Evolutionary conservation across 495 filamentous ascomycete genomes (phyloP), one percentile per base, ranked within the genome.

Genomic region (Neurospora tetraspora): DNA sequence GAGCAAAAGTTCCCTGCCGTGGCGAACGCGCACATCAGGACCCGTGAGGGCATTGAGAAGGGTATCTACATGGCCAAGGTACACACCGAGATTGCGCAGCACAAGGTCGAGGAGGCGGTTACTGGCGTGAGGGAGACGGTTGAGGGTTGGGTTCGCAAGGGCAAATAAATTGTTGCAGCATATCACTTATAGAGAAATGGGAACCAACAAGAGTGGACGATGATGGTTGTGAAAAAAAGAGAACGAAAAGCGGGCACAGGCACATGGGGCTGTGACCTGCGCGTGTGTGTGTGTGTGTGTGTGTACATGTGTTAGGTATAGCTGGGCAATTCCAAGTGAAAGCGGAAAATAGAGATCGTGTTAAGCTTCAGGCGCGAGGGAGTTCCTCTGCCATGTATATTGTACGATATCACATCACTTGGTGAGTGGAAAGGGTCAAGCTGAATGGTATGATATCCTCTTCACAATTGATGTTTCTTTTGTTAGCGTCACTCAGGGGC

Each of bases 131-230:
- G 94, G 75, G 91, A 92, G 83, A 86, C 85, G 74, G 81, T 97
- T 45, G 94, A 98, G 85, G 90, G 88, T 42, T 91, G 94, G 92
- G 92, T 99, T 43, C 92, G 89, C 83, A 95, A 97, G 86, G 93
- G 93, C 59, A 91, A 91, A 85, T 92, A 80, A 78, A 74, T 65
- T 6, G 34, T 65, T 18, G 23, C 53, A 34, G 53, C 27, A 18
- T 65, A 34, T 65, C 53, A 7, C 53, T 65, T 27, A 14, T 61
- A 65, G 14, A 65, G 53, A 34, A 34, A 36, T 34, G 14, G 53
- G 27, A 27, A 65, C 12, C 7, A 61, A 8, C 23, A 14, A 31
- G 3, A 34, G 14, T 31, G 14, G 27, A 16, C 14, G 27, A 27
- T 27, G 47, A 65, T 65, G 47, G 20, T 23, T 59, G 12, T 65